Conservation (phyloP, 192 early-diverging fungal species). For the Umbelopsis ramanniana region DNA sequence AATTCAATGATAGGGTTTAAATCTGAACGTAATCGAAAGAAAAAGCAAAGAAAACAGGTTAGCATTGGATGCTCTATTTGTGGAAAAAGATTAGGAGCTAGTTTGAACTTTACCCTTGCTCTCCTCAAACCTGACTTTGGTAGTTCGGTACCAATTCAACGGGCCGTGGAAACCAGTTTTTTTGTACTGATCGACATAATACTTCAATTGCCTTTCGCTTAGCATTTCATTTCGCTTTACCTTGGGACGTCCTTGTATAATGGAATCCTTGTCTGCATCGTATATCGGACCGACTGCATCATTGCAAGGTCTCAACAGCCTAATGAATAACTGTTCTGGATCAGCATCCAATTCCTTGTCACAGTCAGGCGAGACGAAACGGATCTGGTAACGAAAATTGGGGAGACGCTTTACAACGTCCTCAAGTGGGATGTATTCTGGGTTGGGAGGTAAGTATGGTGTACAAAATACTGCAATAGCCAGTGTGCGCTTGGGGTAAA, state of each 20-base stretch:
- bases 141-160: conserved; percentile 61
- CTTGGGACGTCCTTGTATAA: conserved; percentile 25
- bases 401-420: conserved; percentile 50
- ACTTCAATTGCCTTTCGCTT: conserved; percentile 50
- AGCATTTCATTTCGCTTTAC: conserved; percentile 15
- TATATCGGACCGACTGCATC: conserved; percentile 22
- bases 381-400: conserved; percentile 57
- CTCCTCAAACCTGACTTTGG: conserved; percentile 34
- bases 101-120: conserved; percentile 25
- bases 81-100: neutral
- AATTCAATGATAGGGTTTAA: conserved; percentile 29
- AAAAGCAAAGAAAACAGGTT: no score
- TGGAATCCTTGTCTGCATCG: conserved; percentile 23
- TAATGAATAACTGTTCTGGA: conserved; percentile 34
- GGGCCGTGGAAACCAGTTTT: conserved; percentile 54
- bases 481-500: conserved; percentile 62
- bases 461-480: conserved; percentile 58
- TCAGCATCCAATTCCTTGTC: conserved; percentile 52
- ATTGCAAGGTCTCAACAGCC: conserved; percentile 33
- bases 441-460: conserved; percentile 51
- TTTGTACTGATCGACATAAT: conserved; percentile 52
- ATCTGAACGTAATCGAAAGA: neutral
- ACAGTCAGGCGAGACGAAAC: conserved; percentile 38
- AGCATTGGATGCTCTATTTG: no score
- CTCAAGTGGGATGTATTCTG: conserved; percentile 43